Evolutionary conservation across 495 filamentous ascomycete species (phyloP), one percentile per base, ranked within the genome.

Genomic region (Talaromyces thailandensis): DNA sequence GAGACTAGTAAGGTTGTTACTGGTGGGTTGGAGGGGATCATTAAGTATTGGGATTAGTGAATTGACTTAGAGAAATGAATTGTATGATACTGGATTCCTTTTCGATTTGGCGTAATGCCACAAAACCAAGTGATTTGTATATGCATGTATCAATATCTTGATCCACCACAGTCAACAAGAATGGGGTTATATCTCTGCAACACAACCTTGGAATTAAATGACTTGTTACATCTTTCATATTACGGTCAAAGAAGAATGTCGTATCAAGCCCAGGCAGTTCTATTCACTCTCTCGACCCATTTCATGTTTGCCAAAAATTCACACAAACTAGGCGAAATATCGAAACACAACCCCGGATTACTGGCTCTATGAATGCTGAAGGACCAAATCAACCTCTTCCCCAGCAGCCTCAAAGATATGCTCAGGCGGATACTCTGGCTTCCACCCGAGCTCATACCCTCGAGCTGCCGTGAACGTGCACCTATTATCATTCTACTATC

Each of bases 1-100:
- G 95, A 98, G 80, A 93, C 87, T 6, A 92, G 88, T 70, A 96
- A 96, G 77, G 87, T 98, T 23, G 91, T 88, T 37, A 96, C 93
- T 37, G 94, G 91, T 28, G 94, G 91, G 4, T 75, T 95, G 74
- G 90, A 95, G 68, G 93, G 94, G 6, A 75, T 87, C 18, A 92
- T 98, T 64, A 92, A 88, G 73, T 94, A 93, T 75, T 98, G 94
- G 94, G 94, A 98, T 85, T 98, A 79, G 70, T 66, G 16, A 21
- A 40, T 40, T 4, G 14, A 40, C 31, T 6, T 35, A 35, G 6
- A 1, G 4, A 40, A 24, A 28, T 21, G 55, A 7, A 32, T 32
- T 57, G 31, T 32, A 21, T 57, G 25, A 55, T 55, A 55, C 9
- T 8, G 43, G n/a, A 3, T n/a, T 43, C n/a, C 1, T 6, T 43